Conservation (phyloP, 495 filamentous ascomycete genomes). For the Penicillium egyptiacum region DNA sequence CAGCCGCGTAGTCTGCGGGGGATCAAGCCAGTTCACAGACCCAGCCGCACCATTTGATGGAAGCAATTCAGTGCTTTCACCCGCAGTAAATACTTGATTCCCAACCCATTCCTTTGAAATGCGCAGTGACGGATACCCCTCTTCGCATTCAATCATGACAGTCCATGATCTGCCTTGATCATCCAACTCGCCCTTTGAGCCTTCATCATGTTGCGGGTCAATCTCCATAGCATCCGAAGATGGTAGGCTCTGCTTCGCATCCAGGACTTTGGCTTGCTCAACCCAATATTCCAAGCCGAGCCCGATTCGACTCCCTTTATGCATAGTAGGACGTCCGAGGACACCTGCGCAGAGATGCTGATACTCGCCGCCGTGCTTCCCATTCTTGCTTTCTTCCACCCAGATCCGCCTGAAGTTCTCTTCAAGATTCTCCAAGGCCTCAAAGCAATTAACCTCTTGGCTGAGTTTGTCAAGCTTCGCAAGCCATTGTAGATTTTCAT, state of each 20-base stretch:
- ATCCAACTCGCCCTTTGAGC: slow-evolving; percentile 20
- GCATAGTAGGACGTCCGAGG: slow-evolving; percentile 78
- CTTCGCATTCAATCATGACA: slow-evolving; percentile 48
- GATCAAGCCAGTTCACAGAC: slow-evolving; percentile 51
- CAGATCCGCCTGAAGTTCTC: slow-evolving; percentile 63
- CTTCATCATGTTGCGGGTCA: slow-evolving; percentile 30
- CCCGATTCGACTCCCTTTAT: slow-evolving; percentile 68
- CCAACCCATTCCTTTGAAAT: slow-evolving; percentile 50
- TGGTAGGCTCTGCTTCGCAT: slow-evolving; percentile 36
- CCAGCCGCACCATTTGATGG: slow-evolving; percentile 23
- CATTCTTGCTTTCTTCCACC: slow-evolving; percentile 49
- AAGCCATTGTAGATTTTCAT: slow-evolving; percentile 76
- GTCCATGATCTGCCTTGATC: slow-evolving; percentile 35
- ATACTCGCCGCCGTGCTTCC: slow-evolving; percentile 47
- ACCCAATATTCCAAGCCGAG: slow-evolving; percentile 87
- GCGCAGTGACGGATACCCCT: slow-evolving; percentile 48
- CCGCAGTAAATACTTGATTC: slow-evolving; percentile 32
- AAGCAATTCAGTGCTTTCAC: slow-evolving; percentile 25
- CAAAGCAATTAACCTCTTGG: slow-evolving; percentile 79
- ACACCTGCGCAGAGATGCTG: slow-evolving; percentile 49
- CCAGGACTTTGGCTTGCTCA: slow-evolving; percentile 53
- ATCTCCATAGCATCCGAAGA: slow-evolving; percentile 39
- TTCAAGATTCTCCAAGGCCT: slow-evolving; percentile 82
- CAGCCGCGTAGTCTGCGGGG: slow-evolving; percentile 47
- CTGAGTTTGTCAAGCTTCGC: slow-evolving; percentile 79